phyloP scores from a whole-genome alignment of 257 asterid species.

The Jaltomata sinuosa region DNA sequence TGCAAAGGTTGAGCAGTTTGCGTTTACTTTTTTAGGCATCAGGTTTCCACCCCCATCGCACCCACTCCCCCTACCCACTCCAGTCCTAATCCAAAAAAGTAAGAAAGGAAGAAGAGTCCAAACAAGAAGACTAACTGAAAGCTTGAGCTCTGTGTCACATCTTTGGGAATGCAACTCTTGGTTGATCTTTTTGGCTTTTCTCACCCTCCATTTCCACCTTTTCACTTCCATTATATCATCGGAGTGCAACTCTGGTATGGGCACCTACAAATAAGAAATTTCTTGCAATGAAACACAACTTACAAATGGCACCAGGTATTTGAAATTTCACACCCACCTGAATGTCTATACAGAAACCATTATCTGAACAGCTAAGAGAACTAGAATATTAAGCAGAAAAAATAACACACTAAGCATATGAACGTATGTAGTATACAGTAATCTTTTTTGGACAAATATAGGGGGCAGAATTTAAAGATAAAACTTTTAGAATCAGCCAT shows the following conservation, averaged over 20 bases:
- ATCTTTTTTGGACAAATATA: not conserved
- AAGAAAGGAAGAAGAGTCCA: not conserved
- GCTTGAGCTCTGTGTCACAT: constrained; percentile 90
- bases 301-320: not conserved
- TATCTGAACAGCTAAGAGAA: not conserved
- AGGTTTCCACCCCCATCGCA: not conserved
- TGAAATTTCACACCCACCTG: not conserved
- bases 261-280: constrained; percentile 42
- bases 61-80: not conserved
- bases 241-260: constrained; percentile 61
- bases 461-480: not conserved
- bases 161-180: constrained; percentile 86
- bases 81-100: not conserved
- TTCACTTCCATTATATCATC: constrained; percentile 52
- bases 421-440: no score
- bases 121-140: constrained; percentile 49
- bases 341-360: not conserved
- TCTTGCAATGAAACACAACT: constrained; percentile 9
- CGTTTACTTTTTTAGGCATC: not conserved
- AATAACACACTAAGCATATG: not conserved
- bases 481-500: not conserved
- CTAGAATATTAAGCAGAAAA: not conserved
- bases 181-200: constrained; percentile 71
- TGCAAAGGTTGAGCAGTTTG: not conserved
- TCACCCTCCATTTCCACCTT: constrained; percentile 76